phyloP scores from a whole-genome alignment of 2,329 filamentous ascomycete species.

The Sclerotiophoma versabilis region DNA sequence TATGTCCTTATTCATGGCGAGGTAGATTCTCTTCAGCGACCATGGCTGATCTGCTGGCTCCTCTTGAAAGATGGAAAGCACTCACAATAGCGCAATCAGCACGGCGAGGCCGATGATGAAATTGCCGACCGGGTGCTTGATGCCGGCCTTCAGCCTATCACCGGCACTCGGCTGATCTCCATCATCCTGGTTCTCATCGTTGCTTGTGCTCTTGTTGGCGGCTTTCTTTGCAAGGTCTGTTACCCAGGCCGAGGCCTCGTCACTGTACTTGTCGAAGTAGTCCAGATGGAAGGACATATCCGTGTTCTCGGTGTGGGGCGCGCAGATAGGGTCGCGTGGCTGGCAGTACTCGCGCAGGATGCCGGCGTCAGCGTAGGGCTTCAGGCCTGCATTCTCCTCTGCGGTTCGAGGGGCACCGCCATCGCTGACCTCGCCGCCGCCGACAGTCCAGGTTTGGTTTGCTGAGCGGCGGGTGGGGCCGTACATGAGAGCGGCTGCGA shows the following conservation, averaged over 20 bases:
- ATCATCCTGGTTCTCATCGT: slow-evolving; percentile 11
- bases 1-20: background rate
- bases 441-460: slow-evolving; percentile 32
- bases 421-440: slow-evolving; percentile 31
- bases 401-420: slow-evolving; percentile 31
- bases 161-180: slow-evolving; percentile 23
- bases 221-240: slow-evolving; percentile 28
- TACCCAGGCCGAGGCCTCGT: slow-evolving; percentile 35
- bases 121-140: slow-evolving; percentile 32
- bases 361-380: slow-evolving; percentile 44
- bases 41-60: slow-evolving; percentile 20
- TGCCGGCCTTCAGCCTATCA: slow-evolving; percentile 29
- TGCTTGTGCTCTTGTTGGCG: slow-evolving; percentile 13
- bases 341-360: slow-evolving; percentile 71
- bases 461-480: slow-evolving; percentile 36
- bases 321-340: slow-evolving; percentile 68
- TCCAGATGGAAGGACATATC: slow-evolving; percentile 64
- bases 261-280: slow-evolving; percentile 55
- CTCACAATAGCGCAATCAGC: slow-evolving; percentile 33
- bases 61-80: slow-evolving; percentile 1
- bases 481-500: slow-evolving; percentile 33
- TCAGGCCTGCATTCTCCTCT: slow-evolving; percentile 29
- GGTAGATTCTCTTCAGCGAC: slow-evolving; percentile 20
- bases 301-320: slow-evolving; percentile 54
- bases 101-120: slow-evolving; percentile 28